These are phyloP conservation scores for Umbelopsis ramanniana DNA, from an alignment of 192 early-diverging fungal species.

Conservation along the genomic window DNA sequence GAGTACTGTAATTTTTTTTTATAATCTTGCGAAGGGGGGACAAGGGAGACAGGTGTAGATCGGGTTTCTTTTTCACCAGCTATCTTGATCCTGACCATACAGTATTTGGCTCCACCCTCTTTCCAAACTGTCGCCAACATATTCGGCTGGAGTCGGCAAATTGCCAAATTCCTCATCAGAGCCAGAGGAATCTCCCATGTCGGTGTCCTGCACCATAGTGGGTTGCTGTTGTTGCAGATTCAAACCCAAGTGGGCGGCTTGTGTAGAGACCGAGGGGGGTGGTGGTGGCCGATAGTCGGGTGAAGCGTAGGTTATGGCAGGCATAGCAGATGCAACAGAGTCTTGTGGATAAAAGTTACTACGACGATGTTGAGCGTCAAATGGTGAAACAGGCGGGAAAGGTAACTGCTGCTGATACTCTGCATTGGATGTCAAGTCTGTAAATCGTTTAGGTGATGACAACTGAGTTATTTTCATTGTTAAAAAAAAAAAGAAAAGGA, in stretches of 20 bases:
- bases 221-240: constrained; percentile 19
- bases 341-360: constrained; percentile 1
- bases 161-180: constrained; percentile 15
- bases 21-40: not conserved
- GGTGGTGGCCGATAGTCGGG: constrained; percentile 19
- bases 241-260: not conserved
- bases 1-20: not conserved
- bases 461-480: constrained; percentile 17
- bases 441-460: constrained; percentile 20
- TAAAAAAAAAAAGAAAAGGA: not conserved
- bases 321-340: not conserved
- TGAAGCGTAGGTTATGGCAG: constrained; percentile 11
- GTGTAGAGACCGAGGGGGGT: not conserved
- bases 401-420: not conserved
- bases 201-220: constrained; percentile 21
- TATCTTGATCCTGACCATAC: constrained; percentile 18
- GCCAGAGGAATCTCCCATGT: constrained; percentile 14
- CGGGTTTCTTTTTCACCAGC: not conserved
- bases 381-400: constrained; percentile 1
- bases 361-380: constrained; percentile 3
- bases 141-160: constrained; percentile 20
- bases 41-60: not conserved
- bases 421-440: constrained; percentile 3
- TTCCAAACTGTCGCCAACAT: not conserved
- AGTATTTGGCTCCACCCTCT: constrained; percentile 19